A percentile compares a stretch with the other conserved stretches of the same genome.
phyloP scores from a whole-genome alignment of 2,329 filamentous ascomycete species.

The Colletotrichum phormii region DNA sequence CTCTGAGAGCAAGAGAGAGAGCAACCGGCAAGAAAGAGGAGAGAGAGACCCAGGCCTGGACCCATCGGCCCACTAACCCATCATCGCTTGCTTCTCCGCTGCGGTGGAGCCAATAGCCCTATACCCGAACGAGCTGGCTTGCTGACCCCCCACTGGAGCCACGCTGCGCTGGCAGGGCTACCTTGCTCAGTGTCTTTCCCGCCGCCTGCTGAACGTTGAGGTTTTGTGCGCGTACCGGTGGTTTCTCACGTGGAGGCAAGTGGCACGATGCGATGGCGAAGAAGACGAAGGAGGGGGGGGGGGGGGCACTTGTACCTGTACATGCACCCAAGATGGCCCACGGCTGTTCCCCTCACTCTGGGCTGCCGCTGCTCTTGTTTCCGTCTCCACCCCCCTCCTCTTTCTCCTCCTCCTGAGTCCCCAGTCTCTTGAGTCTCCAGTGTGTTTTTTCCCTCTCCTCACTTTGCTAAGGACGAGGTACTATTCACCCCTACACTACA shows the following conservation, averaged over 20 bases:
- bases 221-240: conserved; percentile 16
- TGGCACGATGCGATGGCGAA: conserved; percentile 31
- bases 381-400: neutral
- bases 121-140: conserved; percentile 32
- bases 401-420: neutral
- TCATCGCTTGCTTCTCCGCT: conserved; percentile 29
- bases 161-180: conserved; percentile 35
- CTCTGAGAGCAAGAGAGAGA: neutral
- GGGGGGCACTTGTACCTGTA: neutral
- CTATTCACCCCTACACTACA: neutral
- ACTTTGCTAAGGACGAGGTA: neutral
- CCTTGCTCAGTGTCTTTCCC: conserved; percentile 26
- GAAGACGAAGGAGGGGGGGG: neutral
- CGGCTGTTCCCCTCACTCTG: too few species aligned
- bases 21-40: neutral
- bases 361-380: too few species aligned
- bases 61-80: conserved; percentile 18
- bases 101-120: conserved; percentile 29
- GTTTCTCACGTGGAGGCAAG: conserved; percentile 36
- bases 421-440: neutral
- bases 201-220: conserved; percentile 33
- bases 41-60: conserved; percentile 22
- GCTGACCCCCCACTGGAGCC: conserved; percentile 32
- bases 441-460: neutral
- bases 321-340: neutral